Evolutionary conservation across 2,329 filamentous ascomycete species (phyloP).

Genomic region (Pyrenophora teres): DNA sequence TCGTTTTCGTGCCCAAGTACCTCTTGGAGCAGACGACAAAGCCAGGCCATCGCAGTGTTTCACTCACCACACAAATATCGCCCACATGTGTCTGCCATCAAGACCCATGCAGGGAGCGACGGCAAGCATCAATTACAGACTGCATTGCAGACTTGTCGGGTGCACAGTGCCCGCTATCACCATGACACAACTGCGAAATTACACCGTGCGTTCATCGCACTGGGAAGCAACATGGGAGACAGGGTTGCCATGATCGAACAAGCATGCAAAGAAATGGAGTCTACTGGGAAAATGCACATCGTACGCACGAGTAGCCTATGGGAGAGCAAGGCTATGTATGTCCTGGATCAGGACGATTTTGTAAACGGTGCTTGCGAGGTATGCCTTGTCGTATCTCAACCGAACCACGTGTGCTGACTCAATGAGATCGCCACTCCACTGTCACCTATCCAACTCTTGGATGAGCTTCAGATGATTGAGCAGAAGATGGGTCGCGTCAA

Average conservation of each 20-base stretch:
- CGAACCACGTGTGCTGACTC: constrained; percentile 4
- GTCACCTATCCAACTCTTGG: constrained; percentile 74
- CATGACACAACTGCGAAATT: background rate
- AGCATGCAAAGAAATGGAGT: constrained; percentile 78
- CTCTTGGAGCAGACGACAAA: background rate
- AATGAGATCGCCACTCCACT: constrained; percentile 78
- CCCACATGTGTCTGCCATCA: background rate
- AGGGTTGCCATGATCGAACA: constrained; percentile 82
- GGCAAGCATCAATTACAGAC: background rate
- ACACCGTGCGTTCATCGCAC: constrained; percentile 73
- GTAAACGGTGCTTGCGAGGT: constrained; percentile 94
- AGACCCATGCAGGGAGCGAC: background rate
- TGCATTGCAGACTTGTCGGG: background rate
- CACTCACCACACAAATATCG: background rate
- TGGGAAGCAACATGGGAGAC: constrained; percentile 92
- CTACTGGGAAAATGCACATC: constrained; percentile 68
- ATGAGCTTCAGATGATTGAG: constrained; percentile 84
- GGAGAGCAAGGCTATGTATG: constrained; percentile 97
- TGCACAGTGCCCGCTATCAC: background rate
- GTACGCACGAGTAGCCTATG: constrained; percentile 84
- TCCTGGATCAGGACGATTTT: constrained; percentile 84
- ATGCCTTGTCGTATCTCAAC: constrained; percentile 40
- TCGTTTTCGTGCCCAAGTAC: too few species aligned
- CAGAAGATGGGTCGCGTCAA: constrained; percentile 78
- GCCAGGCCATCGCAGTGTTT: constrained; percentile 2